Conservation (phyloP, 495 filamentous ascomycete species). For the Xylaria bambusicola region DNA sequence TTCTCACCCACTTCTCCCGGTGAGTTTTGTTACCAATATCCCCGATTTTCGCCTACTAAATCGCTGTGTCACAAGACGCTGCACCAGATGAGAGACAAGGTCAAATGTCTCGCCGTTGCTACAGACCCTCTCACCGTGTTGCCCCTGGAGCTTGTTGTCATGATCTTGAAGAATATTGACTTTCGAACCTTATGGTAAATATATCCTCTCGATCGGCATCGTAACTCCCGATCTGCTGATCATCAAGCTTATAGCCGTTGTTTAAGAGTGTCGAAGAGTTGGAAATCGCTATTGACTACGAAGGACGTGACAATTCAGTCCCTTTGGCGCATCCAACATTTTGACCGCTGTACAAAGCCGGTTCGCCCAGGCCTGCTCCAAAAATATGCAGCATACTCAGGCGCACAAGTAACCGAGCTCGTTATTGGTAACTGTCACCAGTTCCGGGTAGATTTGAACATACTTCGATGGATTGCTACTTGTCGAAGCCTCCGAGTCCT, state of each 20-base stretch:
- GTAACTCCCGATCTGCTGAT: background rate
- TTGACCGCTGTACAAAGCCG: background rate
- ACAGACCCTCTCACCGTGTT: conserved; percentile 51
- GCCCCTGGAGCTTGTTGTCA: conserved; percentile 50
- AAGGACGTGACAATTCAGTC: conserved; percentile 2
- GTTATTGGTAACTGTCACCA: background rate
- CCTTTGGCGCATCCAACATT: conserved; percentile 26
- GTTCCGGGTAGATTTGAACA: background rate
- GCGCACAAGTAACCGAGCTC: conserved; percentile 12
- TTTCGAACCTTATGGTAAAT: conserved; percentile 56
- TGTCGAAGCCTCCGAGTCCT: conserved; percentile 19
- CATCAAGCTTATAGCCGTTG: conserved; percentile 20
- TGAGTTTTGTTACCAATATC: conserved; percentile 8
- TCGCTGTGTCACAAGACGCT: conserved; percentile 18
- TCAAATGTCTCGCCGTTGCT: conserved; percentile 9
- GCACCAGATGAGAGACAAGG: conserved; percentile 21
- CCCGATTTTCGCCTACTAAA: background rate
- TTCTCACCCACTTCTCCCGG: conserved; percentile 20
- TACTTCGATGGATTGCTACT: conserved; percentile 3
- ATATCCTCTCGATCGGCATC: background rate
- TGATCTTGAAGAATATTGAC: conserved; percentile 47
- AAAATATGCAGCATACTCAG: conserved; percentile 21
- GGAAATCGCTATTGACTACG: conserved; percentile 22
- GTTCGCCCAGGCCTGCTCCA: conserved; percentile 10
- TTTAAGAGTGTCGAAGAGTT: conserved; percentile 27